Base-by-base conservation (phyloP, 352 stramenopile species). In the Pythium insidiosum region DNA sequence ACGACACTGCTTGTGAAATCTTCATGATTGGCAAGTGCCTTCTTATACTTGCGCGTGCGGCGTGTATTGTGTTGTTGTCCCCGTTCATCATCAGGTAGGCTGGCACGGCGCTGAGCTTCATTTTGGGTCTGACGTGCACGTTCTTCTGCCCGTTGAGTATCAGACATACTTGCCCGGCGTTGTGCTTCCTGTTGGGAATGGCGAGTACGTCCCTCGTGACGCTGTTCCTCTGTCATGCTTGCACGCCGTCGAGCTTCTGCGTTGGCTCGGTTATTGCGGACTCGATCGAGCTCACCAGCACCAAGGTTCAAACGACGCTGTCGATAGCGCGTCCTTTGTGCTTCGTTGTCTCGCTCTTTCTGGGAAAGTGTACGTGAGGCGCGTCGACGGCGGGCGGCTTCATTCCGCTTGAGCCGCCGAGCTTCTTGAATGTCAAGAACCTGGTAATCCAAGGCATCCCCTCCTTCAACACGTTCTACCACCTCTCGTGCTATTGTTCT, bases 1-100 rank as follows among this genome's bases (percentile, higher is more conserved):
- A 47, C 41, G 22, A 0, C 7, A 1, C 28, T 29, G 5, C 38
- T 7, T 2, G 38, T 12, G 41, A 47, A 47, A 6, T 47, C 41
- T 47, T 47, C 29, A 39, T 47, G 41, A 15, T 47, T 47, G n/a
- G 4, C 41, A 3, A 47, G n/a, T 4, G 41, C 41, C n/a, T 22
- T 23, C 19, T 42, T 42, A 12, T n/a, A n/a, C n/a, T n/a, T n/a
- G n/a, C n/a, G n/a, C n/a, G n/a, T n/a, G n/a, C n/a, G n/a, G n/a
- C n/a, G n/a, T n/a, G 22, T 23, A 19, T 42, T 42, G 13, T 18
- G n/a, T 38, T 11, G 6, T 13, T 18, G 36, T 16, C 13, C 22
- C 11, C 22, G 7, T 42, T 16, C 6, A 7, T 29, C 20, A 30
- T 42, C 36, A 28, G 19, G 29, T n/a, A 21, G 20, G 6, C 29